Evolutionary conservation across 202 grass and related monocot species (phyloP).

Genomic region (Setaria italica): DNA sequence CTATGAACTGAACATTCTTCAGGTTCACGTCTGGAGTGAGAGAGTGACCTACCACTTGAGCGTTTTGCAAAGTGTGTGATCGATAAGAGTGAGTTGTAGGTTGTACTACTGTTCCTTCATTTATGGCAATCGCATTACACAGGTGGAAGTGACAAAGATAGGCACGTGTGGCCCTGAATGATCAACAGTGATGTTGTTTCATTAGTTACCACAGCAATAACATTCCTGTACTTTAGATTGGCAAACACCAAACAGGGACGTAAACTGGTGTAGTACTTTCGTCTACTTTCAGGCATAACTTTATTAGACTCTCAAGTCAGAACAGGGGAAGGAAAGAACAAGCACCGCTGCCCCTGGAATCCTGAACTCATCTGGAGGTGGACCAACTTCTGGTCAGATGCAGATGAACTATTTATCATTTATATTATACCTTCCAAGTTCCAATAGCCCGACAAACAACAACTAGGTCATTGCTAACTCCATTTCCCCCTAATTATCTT

Average conservation of each 20-base stretch:
- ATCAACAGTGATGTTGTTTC: background rate
- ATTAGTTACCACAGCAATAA: background rate
- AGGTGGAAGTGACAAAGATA: slow-evolving; percentile 28
- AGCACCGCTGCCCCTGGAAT: background rate
- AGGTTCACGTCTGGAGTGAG: background rate
- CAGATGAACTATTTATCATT: too few species aligned
- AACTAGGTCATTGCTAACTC: too few species aligned
- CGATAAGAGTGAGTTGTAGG: background rate
- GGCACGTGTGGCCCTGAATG: background rate
- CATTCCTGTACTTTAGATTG: background rate
- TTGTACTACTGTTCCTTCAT: background rate
- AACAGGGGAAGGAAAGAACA: background rate
- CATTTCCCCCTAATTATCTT: too few species aligned
- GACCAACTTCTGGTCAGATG: too few species aligned
- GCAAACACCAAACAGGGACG: background rate
- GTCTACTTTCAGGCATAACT: background rate
- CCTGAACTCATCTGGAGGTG: background rate
- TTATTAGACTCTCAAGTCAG: background rate
- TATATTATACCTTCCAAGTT: too few species aligned
- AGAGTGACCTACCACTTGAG: background rate
- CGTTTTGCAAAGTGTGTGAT: background rate
- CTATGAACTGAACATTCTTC: background rate
- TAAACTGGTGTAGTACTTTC: background rate
- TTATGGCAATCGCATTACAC: background rate
- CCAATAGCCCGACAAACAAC: too few species aligned